Evolutionary conservation across 495 filamentous ascomycete species (phyloP), one percentile per base, ranked within the genome.

Genomic region (Aspergillus sparsus): DNA sequence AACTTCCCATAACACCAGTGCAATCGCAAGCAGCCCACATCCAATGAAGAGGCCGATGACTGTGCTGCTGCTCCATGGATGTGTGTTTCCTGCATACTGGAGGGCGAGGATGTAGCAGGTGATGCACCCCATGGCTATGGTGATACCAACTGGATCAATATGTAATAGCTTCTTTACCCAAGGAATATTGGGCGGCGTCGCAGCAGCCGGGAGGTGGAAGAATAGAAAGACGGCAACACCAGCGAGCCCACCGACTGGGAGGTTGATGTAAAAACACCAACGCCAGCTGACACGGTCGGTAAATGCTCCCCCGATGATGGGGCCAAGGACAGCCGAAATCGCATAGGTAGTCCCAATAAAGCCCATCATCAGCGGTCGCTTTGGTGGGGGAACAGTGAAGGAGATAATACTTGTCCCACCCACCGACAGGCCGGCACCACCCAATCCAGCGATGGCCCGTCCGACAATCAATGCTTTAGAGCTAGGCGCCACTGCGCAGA

Each of bases 381-480:
- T 78, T 34, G 72, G 68, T 11, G 81, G 74, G 0, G 72, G 71
- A 2, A 77, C 73, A 0, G 71, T 55, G 54, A 79, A 71, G 27
- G 72, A 76, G 39, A 84, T 73, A 58, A 83, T 71, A 7, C 49
- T 65, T 31, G 53, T 55, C 2, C 27, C 53, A 0, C 69, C 69
- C 3, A 35, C 46, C 1, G 39, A 18, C 13, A 72, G 51, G 9
- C 72, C 72, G 6, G 67, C 64, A 9, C 49, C 64, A 13, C 89
- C 90, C 15, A 90, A 55, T 9, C 90, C 90, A 11, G 87, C 83
- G 49, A 93, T 77, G 13, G 89, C 88, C 16, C 89, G 82, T 2
- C 90, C 90, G 52, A 91, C 66, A 64, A 92, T 92, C 34, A 93
- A 76, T 5, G 72, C 52, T 42, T 60, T 54, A 46, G 63, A 51